A percentile compares a stretch with the other conserved stretches of the same genome.
Evolutionary conservation across 2,329 filamentous ascomycete genomes (phyloP).

Genomic region (Lasiodiplodia hormozganensis): DNA sequence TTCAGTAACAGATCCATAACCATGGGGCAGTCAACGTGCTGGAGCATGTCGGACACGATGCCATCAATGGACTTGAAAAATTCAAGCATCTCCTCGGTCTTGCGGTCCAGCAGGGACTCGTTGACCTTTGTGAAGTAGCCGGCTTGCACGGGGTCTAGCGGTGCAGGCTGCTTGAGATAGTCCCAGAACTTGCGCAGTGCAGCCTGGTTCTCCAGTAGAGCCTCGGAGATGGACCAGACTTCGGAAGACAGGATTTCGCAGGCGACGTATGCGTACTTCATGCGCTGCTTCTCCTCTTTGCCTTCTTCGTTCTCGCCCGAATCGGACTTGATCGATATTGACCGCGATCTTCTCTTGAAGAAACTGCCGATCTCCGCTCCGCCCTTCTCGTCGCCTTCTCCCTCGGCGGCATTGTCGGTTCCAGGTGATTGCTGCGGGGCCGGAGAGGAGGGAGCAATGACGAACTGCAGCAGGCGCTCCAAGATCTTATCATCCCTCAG

Average conservation of each 20-base stretch:
- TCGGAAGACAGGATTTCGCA: conserved; percentile 95
- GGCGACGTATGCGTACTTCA: conserved; percentile 91
- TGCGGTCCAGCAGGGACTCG: conserved; percentile 95
- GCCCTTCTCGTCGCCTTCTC: conserved; percentile 55
- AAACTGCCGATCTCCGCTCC: conserved; percentile 48
- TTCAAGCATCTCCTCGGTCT: conserved; percentile 95
- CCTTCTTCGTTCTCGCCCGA: conserved; percentile 62
- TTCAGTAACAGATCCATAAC: conserved; percentile 97
- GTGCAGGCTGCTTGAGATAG: conserved; percentile 82
- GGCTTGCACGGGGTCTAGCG: conserved; percentile 90
- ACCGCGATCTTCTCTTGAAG: conserved; percentile 55
- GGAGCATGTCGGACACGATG: conserved; percentile 83
- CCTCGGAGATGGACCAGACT: conserved; percentile 95
- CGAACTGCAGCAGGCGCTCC: conserved; percentile 86
- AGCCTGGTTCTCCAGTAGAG: conserved; percentile 82
- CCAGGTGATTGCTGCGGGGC: conserved; percentile 43
- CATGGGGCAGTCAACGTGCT: conserved; percentile 96
- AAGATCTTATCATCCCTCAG: conserved; percentile 86
- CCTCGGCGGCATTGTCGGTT: conserved; percentile 41
- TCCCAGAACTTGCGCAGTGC: conserved; percentile 87
- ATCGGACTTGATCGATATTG: conserved; percentile 50
- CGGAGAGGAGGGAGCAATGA: conserved; percentile 72
- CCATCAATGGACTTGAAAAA: conserved; percentile 85
- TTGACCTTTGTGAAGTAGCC: conserved; percentile 99
- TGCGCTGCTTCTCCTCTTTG: conserved; percentile 86